Evolutionary conservation across 2,329 filamentous ascomycete genomes (phyloP).

Genomic region (Xylaria arbuscula): DNA sequence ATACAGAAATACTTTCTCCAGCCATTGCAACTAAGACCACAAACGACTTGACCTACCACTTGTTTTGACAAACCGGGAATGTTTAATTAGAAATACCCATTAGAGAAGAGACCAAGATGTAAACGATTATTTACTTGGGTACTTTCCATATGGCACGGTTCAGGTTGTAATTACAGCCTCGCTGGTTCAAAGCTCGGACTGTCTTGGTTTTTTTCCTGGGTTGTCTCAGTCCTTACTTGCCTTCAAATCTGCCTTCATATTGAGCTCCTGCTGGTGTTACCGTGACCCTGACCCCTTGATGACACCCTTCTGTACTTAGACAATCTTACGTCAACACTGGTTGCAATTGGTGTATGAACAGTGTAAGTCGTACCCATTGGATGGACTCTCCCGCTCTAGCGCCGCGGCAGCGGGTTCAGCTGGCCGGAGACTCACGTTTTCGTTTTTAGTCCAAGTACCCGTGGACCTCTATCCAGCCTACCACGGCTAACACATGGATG

Average conservation of each 20-base stretch:
- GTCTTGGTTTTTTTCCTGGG: neutral
- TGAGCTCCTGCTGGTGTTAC: neutral
- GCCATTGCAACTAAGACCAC: slow-evolving; percentile 9
- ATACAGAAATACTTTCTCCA: neutral
- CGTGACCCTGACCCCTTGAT: neutral
- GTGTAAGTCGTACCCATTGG: neutral
- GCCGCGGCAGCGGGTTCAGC: slow-evolving; percentile 32
- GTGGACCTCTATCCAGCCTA: neutral
- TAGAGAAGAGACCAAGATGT: slow-evolving; percentile 8
- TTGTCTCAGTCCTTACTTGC: neutral
- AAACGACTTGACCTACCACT: slow-evolving; percentile 30
- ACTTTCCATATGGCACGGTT: neutral
- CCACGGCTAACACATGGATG: neutral
- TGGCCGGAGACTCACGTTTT: slow-evolving; percentile 24
- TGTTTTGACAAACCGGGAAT: slow-evolving; percentile 33
- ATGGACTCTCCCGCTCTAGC: slow-evolving; percentile 26
- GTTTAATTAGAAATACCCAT: slow-evolving; percentile 31
- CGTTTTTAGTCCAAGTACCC: neutral
- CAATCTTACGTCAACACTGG: slow-evolving; percentile 19
- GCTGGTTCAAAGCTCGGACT: slow-evolving; percentile 8
- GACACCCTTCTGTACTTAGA: neutral
- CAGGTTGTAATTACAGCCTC: neutral
- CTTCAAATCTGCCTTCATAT: neutral
- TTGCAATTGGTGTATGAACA: slow-evolving; percentile 12
- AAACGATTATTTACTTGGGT: neutral